Percentiles rank a stretch among this genome's conserved stretches.
phyloP scores from a whole-genome alignment of 2,329 filamentous ascomycete genomes.

The Fulvia fulva region DNA sequence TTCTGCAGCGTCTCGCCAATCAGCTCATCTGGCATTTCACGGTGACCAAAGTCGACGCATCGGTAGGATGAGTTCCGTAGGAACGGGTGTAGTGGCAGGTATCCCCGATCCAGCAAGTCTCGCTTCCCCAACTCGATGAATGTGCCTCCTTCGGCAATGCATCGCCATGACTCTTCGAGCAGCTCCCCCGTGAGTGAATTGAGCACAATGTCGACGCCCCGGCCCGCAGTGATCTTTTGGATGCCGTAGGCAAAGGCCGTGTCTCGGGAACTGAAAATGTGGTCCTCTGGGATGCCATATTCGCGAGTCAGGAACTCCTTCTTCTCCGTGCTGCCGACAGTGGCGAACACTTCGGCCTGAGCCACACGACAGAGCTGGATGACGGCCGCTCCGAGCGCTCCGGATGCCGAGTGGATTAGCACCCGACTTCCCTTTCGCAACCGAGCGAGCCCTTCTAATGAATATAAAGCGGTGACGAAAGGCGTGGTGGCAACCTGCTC shows the following conservation, averaged over 20 bases:
- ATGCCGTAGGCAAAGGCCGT: slow-evolving; percentile 25
- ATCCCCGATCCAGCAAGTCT: slow-evolving; percentile 12
- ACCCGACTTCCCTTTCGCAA: slow-evolving; percentile 24
- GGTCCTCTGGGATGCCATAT: slow-evolving; percentile 23
- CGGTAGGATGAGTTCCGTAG: slow-evolving; percentile 10
- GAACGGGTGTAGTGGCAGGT: slow-evolving; percentile 19
- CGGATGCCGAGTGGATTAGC: slow-evolving; percentile 29
- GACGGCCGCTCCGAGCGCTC: slow-evolving; percentile 26
- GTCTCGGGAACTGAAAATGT: slow-evolving; percentile 32
- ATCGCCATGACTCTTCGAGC: slow-evolving; percentile 26
- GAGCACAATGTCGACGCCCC: slow-evolving; percentile 34
- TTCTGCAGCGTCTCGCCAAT: too few species aligned
- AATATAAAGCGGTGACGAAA: slow-evolving; percentile 5
- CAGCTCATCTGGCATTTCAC: too few species aligned
- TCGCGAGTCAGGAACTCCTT: slow-evolving; percentile 17
- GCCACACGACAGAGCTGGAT: slow-evolving; percentile 24
- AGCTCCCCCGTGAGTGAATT: slow-evolving; percentile 28
- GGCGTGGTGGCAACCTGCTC: slow-evolving; percentile 19
- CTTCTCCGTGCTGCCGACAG: slow-evolving; percentile 27
- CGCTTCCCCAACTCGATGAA: slow-evolving; percentile 30
- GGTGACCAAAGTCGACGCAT: slow-evolving; percentile 11
- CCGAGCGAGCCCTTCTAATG: slow-evolving; percentile 6
- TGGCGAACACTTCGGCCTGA: slow-evolving; percentile 23
- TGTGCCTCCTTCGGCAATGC: slow-evolving; percentile 29
- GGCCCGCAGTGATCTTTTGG: slow-evolving; percentile 23